phyloP scores from a whole-genome alignment of 2,329 filamentous ascomycete genomes.

The Beauveria caledonica region DNA sequence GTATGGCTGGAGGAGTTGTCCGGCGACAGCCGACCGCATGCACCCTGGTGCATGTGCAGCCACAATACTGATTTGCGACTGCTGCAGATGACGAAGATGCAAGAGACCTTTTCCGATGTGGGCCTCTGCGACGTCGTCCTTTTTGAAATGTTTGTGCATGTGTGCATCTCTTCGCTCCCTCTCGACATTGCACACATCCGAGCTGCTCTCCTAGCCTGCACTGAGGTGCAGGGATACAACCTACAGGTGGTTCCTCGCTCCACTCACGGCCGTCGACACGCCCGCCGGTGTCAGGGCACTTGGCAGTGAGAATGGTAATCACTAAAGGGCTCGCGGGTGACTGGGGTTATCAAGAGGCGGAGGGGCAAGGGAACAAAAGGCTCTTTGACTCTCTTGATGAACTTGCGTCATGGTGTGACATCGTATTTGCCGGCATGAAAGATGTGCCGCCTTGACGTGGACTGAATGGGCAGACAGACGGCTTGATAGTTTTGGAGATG shows the following conservation, averaged over 20 bases:
- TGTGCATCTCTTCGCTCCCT: background rate
- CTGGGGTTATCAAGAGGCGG: background rate
- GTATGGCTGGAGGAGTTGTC: background rate
- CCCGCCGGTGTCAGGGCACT: background rate
- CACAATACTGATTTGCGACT: background rate
- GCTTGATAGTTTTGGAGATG: background rate
- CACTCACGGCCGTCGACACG: background rate
- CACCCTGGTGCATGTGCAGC: background rate
- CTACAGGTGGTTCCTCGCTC: background rate
- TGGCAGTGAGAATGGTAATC: background rate
- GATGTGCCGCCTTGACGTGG: background rate
- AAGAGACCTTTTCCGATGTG: background rate
- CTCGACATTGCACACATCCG: background rate
- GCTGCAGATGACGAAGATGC: background rate
- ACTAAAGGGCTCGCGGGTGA: background rate
- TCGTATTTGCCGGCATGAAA: background rate
- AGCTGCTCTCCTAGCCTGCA: background rate
- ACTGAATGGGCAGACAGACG: background rate
- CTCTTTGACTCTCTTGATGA: background rate
- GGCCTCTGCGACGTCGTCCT: background rate
- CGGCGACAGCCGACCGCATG: background rate
- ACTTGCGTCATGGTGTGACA: background rate
- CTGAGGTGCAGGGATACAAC: background rate
- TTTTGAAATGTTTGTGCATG: background rate
- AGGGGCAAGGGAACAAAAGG: background rate